Conservation (phyloP, 1,284 basidiomycete genomes). For the Sphagnurus paluster region DNA sequence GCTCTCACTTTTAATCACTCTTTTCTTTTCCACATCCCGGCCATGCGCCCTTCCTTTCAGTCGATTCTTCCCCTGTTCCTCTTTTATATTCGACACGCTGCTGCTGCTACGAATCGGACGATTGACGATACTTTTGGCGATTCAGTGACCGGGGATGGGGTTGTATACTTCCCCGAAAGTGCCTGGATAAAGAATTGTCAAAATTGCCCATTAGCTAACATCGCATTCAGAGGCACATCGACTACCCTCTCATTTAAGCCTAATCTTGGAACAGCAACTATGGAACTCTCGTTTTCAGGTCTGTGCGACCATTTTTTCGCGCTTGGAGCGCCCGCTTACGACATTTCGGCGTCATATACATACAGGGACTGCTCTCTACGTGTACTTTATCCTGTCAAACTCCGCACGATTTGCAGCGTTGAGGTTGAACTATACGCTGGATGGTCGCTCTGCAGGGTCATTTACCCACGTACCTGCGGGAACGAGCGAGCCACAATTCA, state of each 20-base stretch:
- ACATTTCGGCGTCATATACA: not conserved
- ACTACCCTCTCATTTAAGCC: conserved; percentile 34
- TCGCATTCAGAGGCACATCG: conserved; percentile 30
- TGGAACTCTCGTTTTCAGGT: conserved; percentile 23
- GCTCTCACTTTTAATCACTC: too few species aligned
- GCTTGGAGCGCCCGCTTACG: too few species aligned
- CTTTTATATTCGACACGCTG: not conserved
- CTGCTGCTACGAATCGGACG: conserved; percentile 27
- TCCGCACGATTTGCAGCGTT: conserved; percentile 20
- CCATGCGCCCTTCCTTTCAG: too few species aligned
- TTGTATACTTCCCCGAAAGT: conserved; percentile 25
- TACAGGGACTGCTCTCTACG: conserved; percentile 31
- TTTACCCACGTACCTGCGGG: conserved; percentile 26
- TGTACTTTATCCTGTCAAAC: conserved; percentile 31
- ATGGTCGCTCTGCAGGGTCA: conserved; percentile 18
- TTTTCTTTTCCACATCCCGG: too few species aligned
- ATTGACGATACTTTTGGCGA: conserved; percentile 39
- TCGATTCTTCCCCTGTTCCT: not conserved
- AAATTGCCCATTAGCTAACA: conserved; percentile 21
- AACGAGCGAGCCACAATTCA: conserved; percentile 16
- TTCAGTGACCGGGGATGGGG: conserved; percentile 26
- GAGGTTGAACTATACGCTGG: conserved; percentile 30
- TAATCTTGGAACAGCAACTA: not conserved
- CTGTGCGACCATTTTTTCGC: not conserved
- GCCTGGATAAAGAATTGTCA: conserved; percentile 26